phyloP scores from a whole-genome alignment of 2,329 filamentous ascomycete genomes.

The Stemphylium lycopersici region DNA sequence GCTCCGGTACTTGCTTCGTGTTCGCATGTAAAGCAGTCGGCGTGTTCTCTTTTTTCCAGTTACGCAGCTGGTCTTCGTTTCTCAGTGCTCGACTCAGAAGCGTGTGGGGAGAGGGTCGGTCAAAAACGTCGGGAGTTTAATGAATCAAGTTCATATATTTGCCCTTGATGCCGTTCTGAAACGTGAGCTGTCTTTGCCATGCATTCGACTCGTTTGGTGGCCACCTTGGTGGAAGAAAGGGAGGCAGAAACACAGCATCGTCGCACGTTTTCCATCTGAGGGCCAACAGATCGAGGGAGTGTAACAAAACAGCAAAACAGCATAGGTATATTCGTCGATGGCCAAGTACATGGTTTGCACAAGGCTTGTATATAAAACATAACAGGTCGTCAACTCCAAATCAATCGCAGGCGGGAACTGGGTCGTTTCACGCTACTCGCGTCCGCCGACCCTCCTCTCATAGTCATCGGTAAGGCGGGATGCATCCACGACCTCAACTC shows the following conservation, averaged over 20 bases:
- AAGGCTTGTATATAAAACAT: conserved; percentile 7
- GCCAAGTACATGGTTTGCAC: conserved; percentile 7
- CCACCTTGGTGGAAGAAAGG: too few species aligned
- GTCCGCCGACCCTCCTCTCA: conserved; percentile 75
- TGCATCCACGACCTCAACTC: conserved; percentile 86
- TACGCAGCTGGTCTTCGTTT: not conserved
- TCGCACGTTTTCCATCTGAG: too few species aligned
- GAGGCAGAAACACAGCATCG: too few species aligned
- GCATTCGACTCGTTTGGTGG: too few species aligned
- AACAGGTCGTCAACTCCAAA: conserved; percentile 3
- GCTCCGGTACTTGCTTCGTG: conserved; percentile 71
- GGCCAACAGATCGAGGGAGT: too few species aligned
- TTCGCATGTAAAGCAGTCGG: conserved; percentile 44
- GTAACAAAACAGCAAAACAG: not conserved
- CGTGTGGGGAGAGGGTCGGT: not conserved
- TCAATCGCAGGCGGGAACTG: not conserved
- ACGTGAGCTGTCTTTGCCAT: too few species aligned
- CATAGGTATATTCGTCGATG: conserved; percentile 11
- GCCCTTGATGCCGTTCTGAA: too few species aligned
- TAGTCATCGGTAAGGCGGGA: conserved; percentile 85
- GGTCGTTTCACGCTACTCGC: conserved; percentile 38
- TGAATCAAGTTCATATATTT: too few species aligned
- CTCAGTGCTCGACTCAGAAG: not conserved
- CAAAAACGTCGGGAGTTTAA: too few species aligned
- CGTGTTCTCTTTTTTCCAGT: not conserved